These are phyloP conservation scores for Suillus occidentalis DNA, from an alignment of 768 basidiomycete genomes.

Conservation along the genomic window DNA sequence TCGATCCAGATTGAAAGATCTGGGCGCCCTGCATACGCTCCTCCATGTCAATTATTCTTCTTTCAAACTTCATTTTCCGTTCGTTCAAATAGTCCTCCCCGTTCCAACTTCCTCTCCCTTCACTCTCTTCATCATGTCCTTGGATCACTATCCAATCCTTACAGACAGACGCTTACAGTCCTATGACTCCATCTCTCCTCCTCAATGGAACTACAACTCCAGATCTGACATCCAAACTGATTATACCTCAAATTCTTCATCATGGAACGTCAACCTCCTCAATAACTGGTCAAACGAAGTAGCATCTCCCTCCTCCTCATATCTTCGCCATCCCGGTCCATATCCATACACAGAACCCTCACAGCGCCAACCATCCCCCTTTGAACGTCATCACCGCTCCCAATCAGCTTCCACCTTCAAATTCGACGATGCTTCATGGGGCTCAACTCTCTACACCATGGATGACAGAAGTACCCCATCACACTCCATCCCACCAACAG, in stretches of 20 bases:
- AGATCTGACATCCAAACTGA: slow-evolving; percentile 17
- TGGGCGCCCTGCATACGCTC: slow-evolving; percentile 5
- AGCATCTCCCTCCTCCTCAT: slow-evolving; percentile 22
- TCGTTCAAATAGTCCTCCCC: slow-evolving; percentile 27
- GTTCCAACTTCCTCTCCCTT: neutral
- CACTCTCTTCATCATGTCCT: slow-evolving; percentile 14
- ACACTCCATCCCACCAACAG: slow-evolving; percentile 34
- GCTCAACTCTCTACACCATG: slow-evolving; percentile 33
- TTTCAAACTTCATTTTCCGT: slow-evolving; percentile 10
- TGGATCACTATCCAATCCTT: slow-evolving; percentile 35
- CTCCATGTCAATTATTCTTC: slow-evolving; percentile 19
- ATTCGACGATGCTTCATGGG: slow-evolving; percentile 28
- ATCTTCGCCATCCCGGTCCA: slow-evolving; percentile 25
- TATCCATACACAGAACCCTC: slow-evolving; percentile 18
- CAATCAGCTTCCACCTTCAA: slow-evolving; percentile 19
- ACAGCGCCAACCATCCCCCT: slow-evolving; percentile 18
- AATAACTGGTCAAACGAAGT: slow-evolving; percentile 8
- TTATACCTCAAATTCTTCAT: slow-evolving; percentile 18
- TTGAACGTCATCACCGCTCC: slow-evolving; percentile 17
- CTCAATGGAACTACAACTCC: slow-evolving; percentile 28
- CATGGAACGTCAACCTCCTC: slow-evolving; percentile 23
- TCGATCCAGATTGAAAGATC: slow-evolving; percentile 16
- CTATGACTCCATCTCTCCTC: slow-evolving; percentile 22
- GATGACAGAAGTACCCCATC: slow-evolving; percentile 34
- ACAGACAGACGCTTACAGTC: slow-evolving; percentile 31